A percentile compares a stretch with the other conserved stretches of the same genome.
Conservation (phyloP, 2,329 filamentous ascomycete genomes). For the Fusarium nanum region DNA sequence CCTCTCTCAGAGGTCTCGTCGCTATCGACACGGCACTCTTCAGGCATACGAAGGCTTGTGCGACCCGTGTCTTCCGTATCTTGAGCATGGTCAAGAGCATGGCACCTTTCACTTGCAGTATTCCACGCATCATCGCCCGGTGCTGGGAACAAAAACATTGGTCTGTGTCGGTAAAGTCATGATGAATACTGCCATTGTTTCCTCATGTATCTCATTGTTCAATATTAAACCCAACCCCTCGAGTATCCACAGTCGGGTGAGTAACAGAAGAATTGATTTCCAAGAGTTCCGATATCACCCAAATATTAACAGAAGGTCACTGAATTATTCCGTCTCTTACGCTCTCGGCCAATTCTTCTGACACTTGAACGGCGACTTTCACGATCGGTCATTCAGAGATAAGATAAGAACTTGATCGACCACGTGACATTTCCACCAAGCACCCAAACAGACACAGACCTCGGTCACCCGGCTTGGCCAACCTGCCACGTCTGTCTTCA, state of each 20-base stretch:
- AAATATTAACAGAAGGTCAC: background rate
- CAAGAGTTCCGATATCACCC: no score
- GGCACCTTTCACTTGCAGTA: background rate
- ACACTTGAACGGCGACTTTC: background rate
- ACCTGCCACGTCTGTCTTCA: background rate
- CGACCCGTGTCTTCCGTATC: background rate
- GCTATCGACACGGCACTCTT: background rate
- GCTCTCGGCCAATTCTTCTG: background rate
- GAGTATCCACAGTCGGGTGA: background rate
- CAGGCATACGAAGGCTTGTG: background rate
- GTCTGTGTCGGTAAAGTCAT: background rate
- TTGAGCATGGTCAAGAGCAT: background rate
- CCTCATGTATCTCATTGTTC: background rate
- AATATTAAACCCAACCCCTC: background rate
- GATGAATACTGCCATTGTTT: background rate
- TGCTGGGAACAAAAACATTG: background rate
- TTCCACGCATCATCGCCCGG: rapidly evolving
- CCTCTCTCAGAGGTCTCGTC: background rate
- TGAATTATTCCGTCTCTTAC: background rate
- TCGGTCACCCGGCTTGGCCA: background rate
- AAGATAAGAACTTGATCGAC: rapidly evolving
- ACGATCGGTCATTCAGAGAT: background rate
- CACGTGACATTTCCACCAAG: background rate
- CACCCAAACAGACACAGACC: background rate
- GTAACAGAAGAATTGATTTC: background rate